phyloP scores from a whole-genome alignment of 2,329 filamentous ascomycete genomes.

The Penicillium sp. region DNA sequence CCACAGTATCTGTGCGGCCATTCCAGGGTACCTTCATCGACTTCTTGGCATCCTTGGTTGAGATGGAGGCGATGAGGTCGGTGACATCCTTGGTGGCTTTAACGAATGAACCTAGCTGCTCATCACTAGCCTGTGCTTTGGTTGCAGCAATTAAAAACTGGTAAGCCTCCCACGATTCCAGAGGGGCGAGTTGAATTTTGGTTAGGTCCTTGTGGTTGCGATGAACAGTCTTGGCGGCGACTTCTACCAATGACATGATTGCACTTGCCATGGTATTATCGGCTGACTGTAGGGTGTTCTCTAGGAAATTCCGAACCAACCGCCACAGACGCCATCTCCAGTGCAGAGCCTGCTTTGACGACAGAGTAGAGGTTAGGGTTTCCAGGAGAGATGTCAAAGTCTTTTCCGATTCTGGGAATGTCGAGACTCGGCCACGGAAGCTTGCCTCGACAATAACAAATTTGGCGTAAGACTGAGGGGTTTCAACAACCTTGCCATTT shows the following conservation, averaged over 20 bases:
- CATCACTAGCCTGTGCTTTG: conserved; percentile 22
- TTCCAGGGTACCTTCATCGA: conserved; percentile 37
- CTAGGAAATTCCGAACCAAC: conserved; percentile 35
- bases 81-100: conserved; percentile 28
- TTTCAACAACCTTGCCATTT: conserved; percentile 29
- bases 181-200: conserved; percentile 26
- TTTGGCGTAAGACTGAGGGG: conserved; percentile 35
- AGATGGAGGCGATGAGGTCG: conserved; percentile 26
- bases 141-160: conserved; percentile 32
- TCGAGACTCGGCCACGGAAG: conserved; percentile 28
- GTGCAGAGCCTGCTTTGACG: conserved; percentile 31
- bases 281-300: conserved; percentile 28
- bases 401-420: conserved; percentile 26
- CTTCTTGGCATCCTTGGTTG: conserved; percentile 25
- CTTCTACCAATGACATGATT: conserved; percentile 27
- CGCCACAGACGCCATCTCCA: conserved; percentile 47
- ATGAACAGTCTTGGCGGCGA: conserved; percentile 32
- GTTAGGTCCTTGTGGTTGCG: conserved; percentile 30
- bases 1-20: conserved; percentile 39
- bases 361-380: conserved; percentile 31
- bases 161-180: conserved; percentile 42
- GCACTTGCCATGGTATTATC: conserved; percentile 23
- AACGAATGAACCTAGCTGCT: conserved; percentile 27
- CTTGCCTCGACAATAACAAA: conserved; percentile 40
- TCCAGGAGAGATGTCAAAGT: conserved; percentile 28